Conservation (phyloP, 1,284 basidiomycete genomes). For the Cryptococcus sp. region DNA sequence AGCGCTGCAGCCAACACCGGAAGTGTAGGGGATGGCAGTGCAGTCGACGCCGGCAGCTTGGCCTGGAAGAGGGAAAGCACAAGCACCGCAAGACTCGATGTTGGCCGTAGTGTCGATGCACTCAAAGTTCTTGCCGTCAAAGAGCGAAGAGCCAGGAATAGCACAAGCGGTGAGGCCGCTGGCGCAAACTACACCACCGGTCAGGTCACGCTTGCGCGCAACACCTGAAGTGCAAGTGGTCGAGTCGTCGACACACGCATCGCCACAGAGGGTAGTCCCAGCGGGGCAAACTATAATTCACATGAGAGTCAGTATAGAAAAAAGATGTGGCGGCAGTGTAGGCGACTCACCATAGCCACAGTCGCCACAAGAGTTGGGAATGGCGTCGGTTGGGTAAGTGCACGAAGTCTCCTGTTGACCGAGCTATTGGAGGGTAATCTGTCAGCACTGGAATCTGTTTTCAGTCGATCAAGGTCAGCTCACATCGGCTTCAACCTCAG, state of each 20-base stretch:
- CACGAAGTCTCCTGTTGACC: background rate
- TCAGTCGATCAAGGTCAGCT: background rate
- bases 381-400: conserved; percentile 1
- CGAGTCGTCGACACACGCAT: conserved; percentile 6
- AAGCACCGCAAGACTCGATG: conserved; percentile 13
- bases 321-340: no score
- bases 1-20: conserved; percentile 57
- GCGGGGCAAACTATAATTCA: conserved; percentile 3
- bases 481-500: background rate
- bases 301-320: background rate
- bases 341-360: conserved; percentile 10
- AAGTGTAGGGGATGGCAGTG: conserved; percentile 57
- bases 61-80: conserved; percentile 12
- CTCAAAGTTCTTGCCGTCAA: conserved; percentile 9
- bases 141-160: conserved; percentile 6
- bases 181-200: conserved; percentile 1
- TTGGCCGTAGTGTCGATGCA: conserved; percentile 9
- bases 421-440: background rate
- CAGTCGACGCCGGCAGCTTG: conserved; percentile 55
- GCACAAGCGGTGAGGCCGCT: conserved; percentile 10
- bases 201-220: background rate
- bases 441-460: background rate
- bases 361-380: conserved; percentile 7
- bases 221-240: conserved; percentile 7
- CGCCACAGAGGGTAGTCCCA: conserved; percentile 6